Base-by-base conservation (phyloP, 108 stramenopile genomes). In the Licmophora abbreviata region DNA sequence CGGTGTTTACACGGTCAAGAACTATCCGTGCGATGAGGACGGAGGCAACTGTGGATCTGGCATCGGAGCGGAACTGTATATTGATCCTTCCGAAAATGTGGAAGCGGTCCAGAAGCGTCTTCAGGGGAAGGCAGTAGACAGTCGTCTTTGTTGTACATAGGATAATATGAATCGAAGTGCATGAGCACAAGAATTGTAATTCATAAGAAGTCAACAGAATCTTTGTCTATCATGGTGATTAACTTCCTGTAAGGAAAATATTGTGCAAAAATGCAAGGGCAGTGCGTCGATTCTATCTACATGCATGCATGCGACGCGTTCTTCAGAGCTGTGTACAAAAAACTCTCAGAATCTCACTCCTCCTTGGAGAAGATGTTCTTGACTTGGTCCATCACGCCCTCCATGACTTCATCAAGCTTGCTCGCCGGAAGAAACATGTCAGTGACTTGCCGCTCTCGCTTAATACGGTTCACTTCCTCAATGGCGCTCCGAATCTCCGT, bases 11-110 rank as follows among this genome's bases (percentile, higher is more conserved):
- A 83, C 85, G 5, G 66, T 71, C 44, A 57, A 61, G 8, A 88
- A 83, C 43, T 59, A 52, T 26, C 69, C 81, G 10, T 83, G 81
- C 53, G 57, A 44, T 50, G 85, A 83, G 54, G 71, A 84, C 56
- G 83, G 87, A 23, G 46, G 55, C 10, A 68, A 73, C 38, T 89
- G 83, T 41, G 48, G 64, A 47, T 41, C 47, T 23, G 56, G 56
- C 24, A 45, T 66, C 44, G 36, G 30, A 23, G 35, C 30, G 29
- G 50, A 71, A 30, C 28, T 54, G 44, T 66, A 70, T 38, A 59
- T 53, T 20, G 74, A 76, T 54, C 74, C 74, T 44, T 76, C 74
- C n/a, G 43, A 27, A 17, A 56, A 67, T 51, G 57, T 76, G 11
- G 58, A 63, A 35, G 59, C 69, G 32, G 53, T 71, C 29, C 52